Base-by-base conservation (phyloP, 768 basidiomycete genomes). In the Fibroporia radiculosa region DNA sequence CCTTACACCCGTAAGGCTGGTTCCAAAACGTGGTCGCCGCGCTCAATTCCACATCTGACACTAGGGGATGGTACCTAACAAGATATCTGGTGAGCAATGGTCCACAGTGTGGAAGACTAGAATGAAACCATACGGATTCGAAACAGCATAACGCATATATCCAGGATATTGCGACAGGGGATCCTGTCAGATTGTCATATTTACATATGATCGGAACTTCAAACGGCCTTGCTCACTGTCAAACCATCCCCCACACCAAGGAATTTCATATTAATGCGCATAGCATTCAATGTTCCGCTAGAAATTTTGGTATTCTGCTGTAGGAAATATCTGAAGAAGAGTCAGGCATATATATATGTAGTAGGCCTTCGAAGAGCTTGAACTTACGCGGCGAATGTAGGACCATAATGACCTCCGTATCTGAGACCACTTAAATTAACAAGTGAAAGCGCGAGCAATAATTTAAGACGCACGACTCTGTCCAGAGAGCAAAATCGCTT, bases 161-260 rank as follows among this genome's bases (percentile, higher is more conserved):
- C 74, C 74, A 3, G 77, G 73, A 53, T 81, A 82, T 61, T 81
- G 80, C 1, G 53, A 54, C 20, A 79, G 56, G 5, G 53, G 63
- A 57, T 56, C 61, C 57, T 75, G 43, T 23, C 36, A n/a, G n/a
- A n/a, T n/a, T n/a, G n/a, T n/a, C n/a, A n/a, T n/a, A n/a, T n/a
- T n/a, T n/a, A n/a, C n/a, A n/a, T n/a, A n/a, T n/a, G n/a, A n/a
- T n/a, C n/a, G n/a, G n/a, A n/a, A n/a, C n/a, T n/a, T n/a, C n/a
- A n/a, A n/a, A n/a, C n/a, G n/a, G n/a, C 10, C n/a, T 18, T 14
- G 49, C 68, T 12, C 58, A 80, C 78, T 4, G 78, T 80, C 19
- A 81, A 59, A 10, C 79, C 79, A 53, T 83, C 69, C 14, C 81
- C 80, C 18, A 83, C 66, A 14, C 77, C 81, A n/a, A 81, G 69